Evolutionary conservation across 805 yeast genomes (phyloP).

Genomic region (Saccharomycopsis sp.): DNA sequence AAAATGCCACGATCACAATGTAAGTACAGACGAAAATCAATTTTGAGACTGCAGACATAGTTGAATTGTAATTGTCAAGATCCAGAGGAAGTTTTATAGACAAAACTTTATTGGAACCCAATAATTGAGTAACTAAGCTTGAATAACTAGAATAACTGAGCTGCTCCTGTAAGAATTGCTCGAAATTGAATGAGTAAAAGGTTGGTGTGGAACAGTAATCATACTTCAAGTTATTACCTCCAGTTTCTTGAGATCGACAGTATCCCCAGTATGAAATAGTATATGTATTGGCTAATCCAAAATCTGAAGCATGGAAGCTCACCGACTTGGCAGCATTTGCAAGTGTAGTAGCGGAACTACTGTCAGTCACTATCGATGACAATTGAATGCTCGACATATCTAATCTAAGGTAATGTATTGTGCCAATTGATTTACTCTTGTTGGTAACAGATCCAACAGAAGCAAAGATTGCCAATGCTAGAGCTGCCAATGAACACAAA

Average conservation of each 20-base stretch:
- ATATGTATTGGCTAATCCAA: slow-evolving; percentile 41
- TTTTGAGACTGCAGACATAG: slow-evolving; percentile 42
- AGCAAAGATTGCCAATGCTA: slow-evolving; percentile 42
- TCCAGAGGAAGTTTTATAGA: slow-evolving; percentile 45
- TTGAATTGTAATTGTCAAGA: slow-evolving; percentile 38
- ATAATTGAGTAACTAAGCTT: slow-evolving; percentile 25
- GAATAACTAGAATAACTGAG: slow-evolving; percentile 22
- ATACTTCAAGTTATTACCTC: slow-evolving; percentile 26
- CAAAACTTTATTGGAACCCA: slow-evolving; percentile 18
- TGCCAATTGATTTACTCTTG: slow-evolving; percentile 35
- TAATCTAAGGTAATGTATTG: slow-evolving; percentile 42
- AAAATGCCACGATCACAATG: slow-evolving; percentile 40
- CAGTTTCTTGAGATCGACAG: slow-evolving; percentile 40
- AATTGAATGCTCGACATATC: slow-evolving; percentile 33
- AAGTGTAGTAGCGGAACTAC: slow-evolving; percentile 20
- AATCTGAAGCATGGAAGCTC: slow-evolving; percentile 20
- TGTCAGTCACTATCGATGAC: slow-evolving; percentile 21
- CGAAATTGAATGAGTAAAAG: slow-evolving; percentile 52
- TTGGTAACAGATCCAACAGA: slow-evolving; percentile 43
- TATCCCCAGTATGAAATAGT: slow-evolving; percentile 60
- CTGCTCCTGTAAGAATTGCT: slow-evolving; percentile 27
- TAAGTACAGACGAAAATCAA: slow-evolving; percentile 53
- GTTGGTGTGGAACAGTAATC: slow-evolving; percentile 49
- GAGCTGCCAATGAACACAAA: slow-evolving; percentile 34
- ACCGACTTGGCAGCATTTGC: slow-evolving; percentile 18